A percentile compares a stretch with the other conserved stretches of the same genome.
Evolutionary conservation across 352 stramenopile genomes (phyloP).

Genomic region (Globisporangium cederbergense): DNA sequence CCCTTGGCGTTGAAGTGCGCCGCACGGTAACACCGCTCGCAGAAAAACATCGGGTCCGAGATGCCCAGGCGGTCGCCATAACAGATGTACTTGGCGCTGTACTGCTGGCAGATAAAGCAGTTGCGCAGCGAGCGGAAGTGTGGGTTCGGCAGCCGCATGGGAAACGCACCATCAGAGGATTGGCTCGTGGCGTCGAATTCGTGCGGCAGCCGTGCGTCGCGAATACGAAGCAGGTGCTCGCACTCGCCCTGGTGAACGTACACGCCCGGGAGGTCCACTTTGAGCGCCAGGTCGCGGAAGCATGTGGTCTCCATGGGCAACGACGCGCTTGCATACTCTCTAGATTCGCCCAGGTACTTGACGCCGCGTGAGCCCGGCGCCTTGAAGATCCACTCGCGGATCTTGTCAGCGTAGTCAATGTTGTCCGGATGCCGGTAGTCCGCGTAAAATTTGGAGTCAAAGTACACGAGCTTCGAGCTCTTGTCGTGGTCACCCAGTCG

Average conservation of each 20-base stretch:
- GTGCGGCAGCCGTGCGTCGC: slow-evolving; percentile 59
- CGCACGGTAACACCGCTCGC: slow-evolving; percentile 62
- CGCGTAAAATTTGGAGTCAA: slow-evolving; percentile 53
- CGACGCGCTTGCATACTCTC: background rate
- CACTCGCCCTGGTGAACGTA: slow-evolving; percentile 81
- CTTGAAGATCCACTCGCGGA: slow-evolving; percentile 51
- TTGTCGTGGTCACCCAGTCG: slow-evolving; percentile 35
- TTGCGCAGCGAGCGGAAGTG: slow-evolving; percentile 49
- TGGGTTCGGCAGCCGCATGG: slow-evolving; percentile 56
- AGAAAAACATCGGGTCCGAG: slow-evolving; percentile 78
- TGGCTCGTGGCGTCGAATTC: slow-evolving; percentile 31
- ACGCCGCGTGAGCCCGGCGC: slow-evolving; percentile 23
- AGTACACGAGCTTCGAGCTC: slow-evolving; percentile 59
- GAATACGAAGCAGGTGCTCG: slow-evolving; percentile 64
- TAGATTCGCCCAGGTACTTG: slow-evolving; percentile 28
- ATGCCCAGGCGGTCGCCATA: slow-evolving; percentile 65
- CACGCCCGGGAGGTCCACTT: slow-evolving; percentile 51
- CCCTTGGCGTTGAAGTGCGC: slow-evolving; percentile 59
- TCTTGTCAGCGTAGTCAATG: slow-evolving; percentile 54
- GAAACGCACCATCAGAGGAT: slow-evolving; percentile 35
- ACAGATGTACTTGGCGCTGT: slow-evolving; percentile 74
- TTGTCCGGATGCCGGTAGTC: slow-evolving; percentile 35
- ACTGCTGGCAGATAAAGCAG: slow-evolving; percentile 72
- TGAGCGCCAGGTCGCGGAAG: slow-evolving; percentile 52
- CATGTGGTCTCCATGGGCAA: slow-evolving; percentile 35